Conservation (phyloP, 352 stramenopile species). For the Paralagenidium karlingii region DNA sequence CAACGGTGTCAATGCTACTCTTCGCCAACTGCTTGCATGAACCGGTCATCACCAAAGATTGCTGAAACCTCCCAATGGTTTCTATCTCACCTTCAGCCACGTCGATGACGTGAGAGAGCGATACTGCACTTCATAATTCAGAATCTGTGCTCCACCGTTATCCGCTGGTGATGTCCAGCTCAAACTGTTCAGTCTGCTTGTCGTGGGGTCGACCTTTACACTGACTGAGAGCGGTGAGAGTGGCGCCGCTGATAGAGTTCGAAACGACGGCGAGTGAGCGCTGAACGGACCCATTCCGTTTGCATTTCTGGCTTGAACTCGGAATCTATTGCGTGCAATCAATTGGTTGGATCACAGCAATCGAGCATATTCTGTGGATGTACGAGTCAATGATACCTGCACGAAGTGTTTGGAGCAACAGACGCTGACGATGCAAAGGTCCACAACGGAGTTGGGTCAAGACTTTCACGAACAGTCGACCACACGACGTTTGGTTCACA, state of each 20-base stretch:
- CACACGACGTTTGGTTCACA: constrained; percentile 32
- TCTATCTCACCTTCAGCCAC: constrained; percentile 14
- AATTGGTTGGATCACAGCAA: no score
- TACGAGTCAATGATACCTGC: no score
- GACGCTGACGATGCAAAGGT: constrained; percentile 12
- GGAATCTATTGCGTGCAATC: no score
- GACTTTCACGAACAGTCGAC: constrained; percentile 18
- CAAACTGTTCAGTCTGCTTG: constrained; percentile 14
- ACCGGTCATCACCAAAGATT: constrained; percentile 2
- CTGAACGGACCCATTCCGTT: constrained; percentile 49
- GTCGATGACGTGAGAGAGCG: constrained; percentile 20
- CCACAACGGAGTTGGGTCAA: constrained; percentile 14
- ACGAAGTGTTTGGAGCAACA: constrained; percentile 24
- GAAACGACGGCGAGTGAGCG: constrained; percentile 14
- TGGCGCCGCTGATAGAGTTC: constrained; percentile 13
- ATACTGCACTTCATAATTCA: constrained; percentile 32
- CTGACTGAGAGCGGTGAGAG: constrained; percentile 6
- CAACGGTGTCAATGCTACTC: no score
- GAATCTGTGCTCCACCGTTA: constrained; percentile 12
- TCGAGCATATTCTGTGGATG: no score
- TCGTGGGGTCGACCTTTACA: constrained; percentile 12
- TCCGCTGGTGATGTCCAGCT: constrained; percentile 18
- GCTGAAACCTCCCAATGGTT: constrained; percentile 1
- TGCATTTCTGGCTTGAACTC: constrained; percentile 27
- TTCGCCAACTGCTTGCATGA: no score